Evolutionary conservation across 192 early-diverging fungal species (phyloP).

Genomic region (Coemansia sp.): DNA sequence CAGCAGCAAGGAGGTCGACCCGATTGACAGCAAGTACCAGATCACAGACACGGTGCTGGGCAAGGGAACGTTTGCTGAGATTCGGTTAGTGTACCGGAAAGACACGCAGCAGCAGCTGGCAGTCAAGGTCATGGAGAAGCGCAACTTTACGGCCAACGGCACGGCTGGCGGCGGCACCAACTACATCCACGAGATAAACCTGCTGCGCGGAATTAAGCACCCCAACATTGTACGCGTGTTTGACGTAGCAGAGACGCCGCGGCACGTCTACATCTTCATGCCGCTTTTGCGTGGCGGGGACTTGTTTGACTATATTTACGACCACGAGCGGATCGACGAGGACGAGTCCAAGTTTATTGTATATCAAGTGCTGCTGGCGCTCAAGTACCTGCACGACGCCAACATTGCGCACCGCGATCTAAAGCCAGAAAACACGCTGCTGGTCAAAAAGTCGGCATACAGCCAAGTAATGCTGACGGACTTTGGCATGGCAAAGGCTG

Average conservation of each 20-base stretch:
- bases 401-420: conserved; percentile 84
- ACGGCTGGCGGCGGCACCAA: conserved; percentile 75
- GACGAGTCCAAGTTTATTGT: conserved; percentile 72
- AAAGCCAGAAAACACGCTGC: conserved; percentile 72
- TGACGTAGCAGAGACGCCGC: conserved; percentile 58
- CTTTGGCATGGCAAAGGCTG: conserved; percentile 85
- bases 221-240: conserved; percentile 69
- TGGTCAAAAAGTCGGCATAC: conserved; percentile 45
- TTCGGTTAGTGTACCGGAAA: conserved; percentile 64
- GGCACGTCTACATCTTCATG: conserved; percentile 71
- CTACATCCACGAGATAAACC: conserved; percentile 68
- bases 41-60: conserved; percentile 46
- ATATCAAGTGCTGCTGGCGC: conserved; percentile 69
- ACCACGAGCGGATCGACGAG: conserved; percentile 67
- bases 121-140: conserved; percentile 83
- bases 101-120: conserved; percentile 67
- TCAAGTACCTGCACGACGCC: conserved; percentile 73
- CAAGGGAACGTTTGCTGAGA: conserved; percentile 76
- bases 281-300: conserved; percentile 79
- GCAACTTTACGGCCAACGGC: conserved; percentile 60
- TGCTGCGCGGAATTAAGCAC: conserved; percentile 68
- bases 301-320: conserved; percentile 79
- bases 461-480: conserved; percentile 78
- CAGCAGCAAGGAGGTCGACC: conserved; percentile 6
- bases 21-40: conserved; percentile 45